A percentile compares a stretch with the other conserved stretches of the same genome.
These are phyloP conservation scores for Colletotrichum sp. DNA, from an alignment of 2,329 filamentous ascomycete species.

Conservation along the genomic window DNA sequence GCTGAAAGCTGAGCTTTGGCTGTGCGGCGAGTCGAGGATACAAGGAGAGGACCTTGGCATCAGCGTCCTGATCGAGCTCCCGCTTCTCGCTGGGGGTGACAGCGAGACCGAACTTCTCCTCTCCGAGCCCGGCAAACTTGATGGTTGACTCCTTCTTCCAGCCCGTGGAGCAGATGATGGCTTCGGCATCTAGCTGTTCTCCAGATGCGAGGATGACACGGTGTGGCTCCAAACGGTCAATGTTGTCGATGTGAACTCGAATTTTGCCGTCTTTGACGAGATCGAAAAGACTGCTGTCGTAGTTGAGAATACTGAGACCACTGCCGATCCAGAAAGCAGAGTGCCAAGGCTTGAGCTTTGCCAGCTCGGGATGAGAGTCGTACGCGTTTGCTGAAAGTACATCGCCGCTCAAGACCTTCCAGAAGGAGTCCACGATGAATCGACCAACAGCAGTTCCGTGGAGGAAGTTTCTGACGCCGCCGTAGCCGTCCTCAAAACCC, in stretches of 20 bases:
- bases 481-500: conserved; percentile 59
- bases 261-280: conserved; percentile 53
- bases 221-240: conserved; percentile 41
- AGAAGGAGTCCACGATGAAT: conserved; percentile 52
- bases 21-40: conserved; percentile 11
- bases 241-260: conserved; percentile 50
- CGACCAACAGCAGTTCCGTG: conserved; percentile 56
- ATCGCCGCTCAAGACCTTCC: conserved; percentile 51
- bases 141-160: conserved; percentile 52
- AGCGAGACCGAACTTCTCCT: background rate
- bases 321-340: conserved; percentile 52
- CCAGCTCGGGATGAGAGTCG: conserved; percentile 42
- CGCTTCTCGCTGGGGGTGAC: background rate
- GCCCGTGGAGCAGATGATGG: conserved; percentile 56
- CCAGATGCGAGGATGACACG: conserved; percentile 48
- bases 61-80: background rate
- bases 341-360: conserved; percentile 45
- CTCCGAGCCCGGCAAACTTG: conserved; percentile 36
- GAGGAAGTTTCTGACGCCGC: conserved; percentile 49
- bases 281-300: conserved; percentile 53
- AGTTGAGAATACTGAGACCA: conserved; percentile 59
- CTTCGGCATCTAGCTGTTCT: conserved; percentile 43
- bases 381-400: conserved; percentile 51
- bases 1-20: conserved; percentile 24
- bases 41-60: background rate